Conservation (phyloP, 2,329 filamentous ascomycete genomes). For the Neonectria faginata region DNA sequence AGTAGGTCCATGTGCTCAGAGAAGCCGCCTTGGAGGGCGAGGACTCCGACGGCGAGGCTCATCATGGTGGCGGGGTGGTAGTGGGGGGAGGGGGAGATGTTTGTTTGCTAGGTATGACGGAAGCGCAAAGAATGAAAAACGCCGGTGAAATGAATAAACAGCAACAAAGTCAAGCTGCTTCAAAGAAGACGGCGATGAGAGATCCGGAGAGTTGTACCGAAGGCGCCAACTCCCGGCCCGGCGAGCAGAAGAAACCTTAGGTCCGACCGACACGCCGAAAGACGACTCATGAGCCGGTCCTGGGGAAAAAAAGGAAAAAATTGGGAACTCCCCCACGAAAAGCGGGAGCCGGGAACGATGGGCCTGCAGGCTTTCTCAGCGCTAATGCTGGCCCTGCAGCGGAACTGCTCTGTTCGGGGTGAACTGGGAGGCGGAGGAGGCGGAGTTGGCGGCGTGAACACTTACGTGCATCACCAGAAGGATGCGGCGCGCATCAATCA, state of each 20-base stretch:
- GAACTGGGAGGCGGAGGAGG: no score
- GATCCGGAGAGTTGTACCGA: slow-evolving; percentile 1
- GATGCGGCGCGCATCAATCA: no score
- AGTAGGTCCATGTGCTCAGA: slow-evolving; percentile 86
- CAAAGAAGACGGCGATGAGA: neutral
- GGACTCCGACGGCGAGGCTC: slow-evolving; percentile 67
- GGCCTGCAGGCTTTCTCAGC: slow-evolving; percentile 13
- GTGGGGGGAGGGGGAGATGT: neutral
- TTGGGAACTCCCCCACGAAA: slow-evolving; percentile 20
- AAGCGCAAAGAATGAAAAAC: no score
- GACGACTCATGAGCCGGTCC: neutral
- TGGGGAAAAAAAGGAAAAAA: neutral
- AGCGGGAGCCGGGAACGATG: slow-evolving; percentile 28
- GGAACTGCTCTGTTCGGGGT: slow-evolving; percentile 29
- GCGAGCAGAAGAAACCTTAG: no score
- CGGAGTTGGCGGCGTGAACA: neutral
- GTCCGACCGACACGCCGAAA: no score
- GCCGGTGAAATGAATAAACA: neutral
- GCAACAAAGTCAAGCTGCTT: no score
- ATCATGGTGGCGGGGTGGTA: slow-evolving; percentile 36
- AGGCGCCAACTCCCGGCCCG: neutral
- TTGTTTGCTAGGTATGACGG: neutral
- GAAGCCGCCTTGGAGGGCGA: slow-evolving; percentile 92
- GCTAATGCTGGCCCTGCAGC: slow-evolving; percentile 29
- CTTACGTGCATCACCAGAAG: no score